phyloP scores from a whole-genome alignment of 306 rosid species.

The Astragalus glycyphyllos region DNA sequence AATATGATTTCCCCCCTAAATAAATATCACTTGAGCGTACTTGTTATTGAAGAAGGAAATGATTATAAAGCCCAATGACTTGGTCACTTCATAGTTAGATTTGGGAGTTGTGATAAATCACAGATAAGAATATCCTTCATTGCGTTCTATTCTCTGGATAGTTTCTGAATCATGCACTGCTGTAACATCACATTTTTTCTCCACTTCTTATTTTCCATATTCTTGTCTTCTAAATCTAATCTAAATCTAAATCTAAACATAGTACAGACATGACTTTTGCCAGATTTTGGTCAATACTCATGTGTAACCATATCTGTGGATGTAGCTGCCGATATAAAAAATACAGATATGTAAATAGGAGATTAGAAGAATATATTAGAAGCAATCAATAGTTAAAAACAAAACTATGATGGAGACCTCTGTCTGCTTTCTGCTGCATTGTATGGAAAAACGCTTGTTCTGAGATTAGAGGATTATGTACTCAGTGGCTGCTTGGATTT shows the following conservation, averaged over 20 bases:
- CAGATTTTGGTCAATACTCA: slow-evolving; percentile 22
- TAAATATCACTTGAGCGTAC: slow-evolving; percentile 14
- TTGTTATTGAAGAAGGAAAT: slow-evolving; percentile 11
- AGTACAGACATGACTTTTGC: neutral
- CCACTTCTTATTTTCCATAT: neutral
- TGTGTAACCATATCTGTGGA: neutral
- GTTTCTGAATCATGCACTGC: slow-evolving; percentile 5
- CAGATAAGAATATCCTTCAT: neutral
- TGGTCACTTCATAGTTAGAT: slow-evolving; percentile 2
- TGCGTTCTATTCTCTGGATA: neutral
- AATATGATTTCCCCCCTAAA: neutral
- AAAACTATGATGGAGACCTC: slow-evolving; percentile 1
- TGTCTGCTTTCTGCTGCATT: neutral
- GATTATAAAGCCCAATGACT: neutral
- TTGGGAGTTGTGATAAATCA: neutral
- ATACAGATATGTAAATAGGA: neutral
- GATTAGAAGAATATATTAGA: neutral
- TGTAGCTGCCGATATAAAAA: neutral
- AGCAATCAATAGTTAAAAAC: neutral
- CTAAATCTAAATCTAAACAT: neutral
- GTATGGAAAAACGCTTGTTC: slow-evolving; percentile 12
- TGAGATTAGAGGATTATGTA: neutral
- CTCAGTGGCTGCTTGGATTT: slow-evolving; percentile 25
- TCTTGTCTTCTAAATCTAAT: slow-evolving; percentile 9
- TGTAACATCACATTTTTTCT: slow-evolving; percentile 8